phyloP scores from a whole-genome alignment of 345 rosid species.

The Brassica napus region DNA sequence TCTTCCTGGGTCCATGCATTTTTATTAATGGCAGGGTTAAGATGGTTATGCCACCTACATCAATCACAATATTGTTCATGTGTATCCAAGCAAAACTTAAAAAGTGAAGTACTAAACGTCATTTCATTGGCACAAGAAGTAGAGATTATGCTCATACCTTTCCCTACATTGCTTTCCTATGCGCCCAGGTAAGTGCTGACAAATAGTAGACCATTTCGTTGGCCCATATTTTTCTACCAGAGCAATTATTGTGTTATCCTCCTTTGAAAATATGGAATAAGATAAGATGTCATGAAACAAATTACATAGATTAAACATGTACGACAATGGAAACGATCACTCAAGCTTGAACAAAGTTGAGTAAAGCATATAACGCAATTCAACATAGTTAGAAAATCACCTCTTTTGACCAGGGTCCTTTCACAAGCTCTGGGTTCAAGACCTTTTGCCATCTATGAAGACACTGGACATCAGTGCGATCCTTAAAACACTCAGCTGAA shows the following conservation, averaged over 20 bases:
- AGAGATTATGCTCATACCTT: slow-evolving; percentile 50
- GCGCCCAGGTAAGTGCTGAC: slow-evolving; percentile 97
- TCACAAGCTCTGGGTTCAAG: slow-evolving; percentile 94
- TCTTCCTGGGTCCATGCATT: slow-evolving; percentile 99
- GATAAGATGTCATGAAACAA: slow-evolving; percentile 13
- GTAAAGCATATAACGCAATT: slow-evolving; percentile 16
- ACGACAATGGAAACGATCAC: not conserved
- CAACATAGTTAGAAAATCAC: slow-evolving; percentile 45
- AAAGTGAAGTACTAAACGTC: not conserved
- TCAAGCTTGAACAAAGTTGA: not conserved
- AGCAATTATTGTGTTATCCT: slow-evolving; percentile 78
- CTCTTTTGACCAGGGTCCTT: slow-evolving; percentile 99
- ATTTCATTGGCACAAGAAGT: slow-evolving; percentile 1
- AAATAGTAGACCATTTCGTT: slow-evolving; percentile 97
- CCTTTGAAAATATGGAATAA: slow-evolving; percentile 46
- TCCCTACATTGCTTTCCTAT: slow-evolving; percentile 99
- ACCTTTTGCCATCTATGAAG: slow-evolving; percentile 99
- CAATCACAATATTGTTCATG: slow-evolving; percentile 31
- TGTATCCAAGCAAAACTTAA: slow-evolving; percentile 2
- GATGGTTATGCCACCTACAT: slow-evolving; percentile 99
- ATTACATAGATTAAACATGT: slow-evolving; percentile 11
- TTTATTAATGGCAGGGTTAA: slow-evolving; percentile 92
- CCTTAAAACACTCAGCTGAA: slow-evolving; percentile 96
- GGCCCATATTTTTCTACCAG: slow-evolving; percentile 87
- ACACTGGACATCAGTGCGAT: slow-evolving; percentile 99